Base-by-base conservation (phyloP, 345 rosid genomes). In the Anacardium occidentale region DNA sequence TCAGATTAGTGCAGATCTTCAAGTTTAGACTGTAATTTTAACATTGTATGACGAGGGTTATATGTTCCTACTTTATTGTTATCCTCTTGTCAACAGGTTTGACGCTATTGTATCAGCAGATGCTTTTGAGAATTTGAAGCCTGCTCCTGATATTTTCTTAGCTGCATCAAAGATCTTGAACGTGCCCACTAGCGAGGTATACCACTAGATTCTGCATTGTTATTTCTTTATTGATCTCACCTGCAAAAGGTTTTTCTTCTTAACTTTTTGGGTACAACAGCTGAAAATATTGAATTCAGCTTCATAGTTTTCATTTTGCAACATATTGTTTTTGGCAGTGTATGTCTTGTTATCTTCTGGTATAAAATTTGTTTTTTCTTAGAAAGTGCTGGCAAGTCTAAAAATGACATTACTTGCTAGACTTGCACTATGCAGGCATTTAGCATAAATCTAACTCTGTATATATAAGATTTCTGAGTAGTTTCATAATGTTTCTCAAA, bases 91-190 rank as follows among this genome's bases (percentile, higher is more conserved):
- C 70, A 63, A 74, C 88, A 93, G 97, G 97, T 95, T 95, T 32
- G 92, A 95, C 83, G 97, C 98, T 64, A 87, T 95, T 74, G 98
- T 95, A 76, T 92, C 99, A 76, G 97, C 99, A 65, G 98, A 95
- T 78, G 94, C 94, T 65, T 95, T 95, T 86, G 98, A 95, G 83
- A 92, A 92, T 83, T 75, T 95, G 81, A 95, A 94, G 81, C 99
- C 98, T 74, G 89, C 97, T 82, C 98, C 99, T 22, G 98, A 94
- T 86, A 92, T 90, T 77, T 95, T 95, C 88, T 84, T 95, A 80
- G 77, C 98, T 73, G 99, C 99, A 76, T 87, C 98, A 78, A 90
- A 79, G 81, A 88, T 90, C 78, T 87, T 94, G 77, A 76, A 83
- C 75, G 97, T 90, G 75, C 89, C 97, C 0, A 71, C 87, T 13